These are phyloP conservation scores for Lodderomyces metapsilosis DNA, from an alignment of 1,139 yeast genomes.

Conservation along the genomic window DNA sequence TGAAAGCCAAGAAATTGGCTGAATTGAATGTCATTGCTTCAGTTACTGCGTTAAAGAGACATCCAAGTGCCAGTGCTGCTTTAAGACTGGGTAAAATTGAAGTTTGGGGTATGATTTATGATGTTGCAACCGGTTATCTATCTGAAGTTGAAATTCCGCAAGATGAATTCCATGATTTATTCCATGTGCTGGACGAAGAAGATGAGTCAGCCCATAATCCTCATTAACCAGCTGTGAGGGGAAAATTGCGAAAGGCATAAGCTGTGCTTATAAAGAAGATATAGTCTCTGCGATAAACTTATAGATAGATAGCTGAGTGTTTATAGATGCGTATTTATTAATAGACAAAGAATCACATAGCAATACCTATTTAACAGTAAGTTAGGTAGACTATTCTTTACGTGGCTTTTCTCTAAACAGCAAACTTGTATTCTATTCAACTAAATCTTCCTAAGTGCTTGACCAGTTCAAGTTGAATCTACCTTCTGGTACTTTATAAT, in stretches of 20 bases:
- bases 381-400: not conserved
- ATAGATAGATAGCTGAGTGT: not conserved
- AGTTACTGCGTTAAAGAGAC: constrained; percentile 58
- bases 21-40: constrained; percentile 75
- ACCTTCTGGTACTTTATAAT: constrained; percentile 70
- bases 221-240: constrained; percentile 16
- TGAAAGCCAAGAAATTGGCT: constrained; percentile 63
- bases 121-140: constrained; percentile 76
- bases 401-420: not conserved
- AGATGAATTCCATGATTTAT: constrained; percentile 51
- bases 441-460: no score
- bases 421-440: no score
- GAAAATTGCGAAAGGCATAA: no score
- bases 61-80: constrained; percentile 75
- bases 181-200: constrained; percentile 45
- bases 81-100: constrained; percentile 70
- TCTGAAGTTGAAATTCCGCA: constrained; percentile 52
- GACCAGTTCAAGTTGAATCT: constrained; percentile 75
- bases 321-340: not conserved
- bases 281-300: no score
- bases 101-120: constrained; percentile 87
- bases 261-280: no score
- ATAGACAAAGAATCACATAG: no score
- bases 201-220: constrained; percentile 26
- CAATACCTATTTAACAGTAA: no score